Conservation (phyloP, 495 filamentous ascomycete species). For the Niebla homalea region DNA sequence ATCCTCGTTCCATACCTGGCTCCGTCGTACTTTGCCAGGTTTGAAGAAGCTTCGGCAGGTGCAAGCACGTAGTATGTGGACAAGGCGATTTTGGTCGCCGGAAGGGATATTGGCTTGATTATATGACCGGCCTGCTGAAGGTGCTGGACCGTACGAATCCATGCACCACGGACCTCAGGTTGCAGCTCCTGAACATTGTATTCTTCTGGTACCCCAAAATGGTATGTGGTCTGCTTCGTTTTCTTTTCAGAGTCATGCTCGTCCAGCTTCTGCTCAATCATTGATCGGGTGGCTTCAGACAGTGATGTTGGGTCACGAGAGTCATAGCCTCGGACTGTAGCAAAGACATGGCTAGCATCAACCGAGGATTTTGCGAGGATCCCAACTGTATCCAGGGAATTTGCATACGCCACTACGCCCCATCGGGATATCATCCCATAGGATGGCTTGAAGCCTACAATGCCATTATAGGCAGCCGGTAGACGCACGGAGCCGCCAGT, state of each 20-base stretch:
- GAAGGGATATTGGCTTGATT: conserved; percentile 66
- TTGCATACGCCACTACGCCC: conserved; percentile 90
- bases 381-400: conserved; percentile 89
- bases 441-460: conserved; percentile 85
- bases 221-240: conserved; percentile 16
- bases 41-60: conserved; percentile 89
- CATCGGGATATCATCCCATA: conserved; percentile 73
- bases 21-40: conserved; percentile 95
- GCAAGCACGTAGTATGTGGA: conserved; percentile 93
- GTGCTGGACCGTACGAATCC: conserved; percentile 43
- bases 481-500: conserved; percentile 88
- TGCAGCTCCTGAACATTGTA: conserved; percentile 82
- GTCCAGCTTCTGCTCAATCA: conserved; percentile 22
- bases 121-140: conserved; percentile 52
- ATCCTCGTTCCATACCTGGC: conserved; percentile 65
- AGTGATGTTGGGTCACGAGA: conserved; percentile 66
- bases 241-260: conserved; percentile 20
- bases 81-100: conserved; percentile 70
- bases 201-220: conserved; percentile 69
- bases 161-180: conserved; percentile 50
- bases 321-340: conserved; percentile 52
- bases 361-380: conserved; percentile 46
- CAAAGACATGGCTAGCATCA: conserved; percentile 40
- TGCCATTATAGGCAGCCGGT: conserved; percentile 80
- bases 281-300: conserved; percentile 33